Evolutionary conservation across 768 basidiomycete species (phyloP), one percentile per base, ranked within the genome.

Genomic region (Lentinula boryana): DNA sequence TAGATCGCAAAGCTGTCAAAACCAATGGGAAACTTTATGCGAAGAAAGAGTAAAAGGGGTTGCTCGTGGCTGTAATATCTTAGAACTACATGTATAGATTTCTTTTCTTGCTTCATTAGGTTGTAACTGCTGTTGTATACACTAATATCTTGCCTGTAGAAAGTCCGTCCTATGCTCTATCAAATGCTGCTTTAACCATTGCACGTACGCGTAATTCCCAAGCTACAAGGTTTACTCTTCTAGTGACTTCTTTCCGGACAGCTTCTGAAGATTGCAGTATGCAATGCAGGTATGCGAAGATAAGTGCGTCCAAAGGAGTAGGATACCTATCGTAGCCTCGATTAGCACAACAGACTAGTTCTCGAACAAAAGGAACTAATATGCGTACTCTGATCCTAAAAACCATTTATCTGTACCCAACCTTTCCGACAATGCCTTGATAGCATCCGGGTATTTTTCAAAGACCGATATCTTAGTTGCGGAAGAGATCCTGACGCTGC

Each of bases 351-450:
- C 38, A 16, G n/a, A 15, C 53, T 49, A 31, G 38, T 27, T 50
- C 18, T 35, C 40, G 46, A 31, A 10, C 32, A 50, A 8, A 41
- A 50, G 43, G 56, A 41, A 9, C 51, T 36, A 7, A 52, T 2
- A 63, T 65, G 66, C 81, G 52, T 68, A 92, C 92, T 72, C 74
- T 12, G 90, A 93, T 40, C 79, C 86, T 2, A 94, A 80, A 73
- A 94, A 88, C 92, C 92, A 94, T 63, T 81, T 83, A 67, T 93
- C 87, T 2, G 81, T 83, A 27, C 85, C 88, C 1, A 94, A 80
- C 23, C 91, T 82, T 63, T 89, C 88, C 0, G 89, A 87, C 33
- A 94, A 80, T 1, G 90, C 81, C 1, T 80, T 69, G 18, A 93
- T 84, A 15, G 91, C 91, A 51, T 91, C 88, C 21, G 77, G 76